Percentiles rank a stretch among this genome's conserved stretches.
These are phyloP conservation scores for Phytophthora pisi DNA, from an alignment of 352 stramenopile species.

Conservation along the genomic window DNA sequence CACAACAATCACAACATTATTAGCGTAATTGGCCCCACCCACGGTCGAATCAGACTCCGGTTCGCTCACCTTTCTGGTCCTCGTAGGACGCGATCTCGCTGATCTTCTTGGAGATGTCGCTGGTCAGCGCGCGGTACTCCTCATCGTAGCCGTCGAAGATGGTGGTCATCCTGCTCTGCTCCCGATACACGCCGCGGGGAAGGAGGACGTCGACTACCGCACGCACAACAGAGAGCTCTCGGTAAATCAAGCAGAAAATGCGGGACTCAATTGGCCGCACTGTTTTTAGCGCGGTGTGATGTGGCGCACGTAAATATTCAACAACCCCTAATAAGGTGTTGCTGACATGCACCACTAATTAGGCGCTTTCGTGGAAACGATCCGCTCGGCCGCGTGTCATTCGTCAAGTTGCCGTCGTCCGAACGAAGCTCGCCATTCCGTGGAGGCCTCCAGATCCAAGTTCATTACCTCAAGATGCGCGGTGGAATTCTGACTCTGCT, in stretches of 20 bases:
- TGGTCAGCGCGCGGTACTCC: constrained; percentile 83
- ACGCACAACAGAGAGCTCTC: background rate
- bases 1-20: constrained; percentile 3
- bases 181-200: background rate
- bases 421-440: background rate
- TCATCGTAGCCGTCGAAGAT: constrained; percentile 92
- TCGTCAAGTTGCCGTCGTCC: constrained; percentile 29
- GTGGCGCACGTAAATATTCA: constrained; percentile 12
- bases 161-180: constrained; percentile 68
- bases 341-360: constrained; percentile 1
- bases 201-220: constrained; percentile 1
- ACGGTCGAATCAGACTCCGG: background rate
- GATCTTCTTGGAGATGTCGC: constrained; percentile 90
- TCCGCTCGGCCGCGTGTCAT: constrained; percentile 20
- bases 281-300: constrained; percentile 23
- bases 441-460: background rate
- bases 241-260: constrained; percentile 32
- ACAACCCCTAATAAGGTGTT: constrained; percentile 4
- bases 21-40: background rate
- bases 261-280: constrained; percentile 12
- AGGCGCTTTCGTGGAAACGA: constrained; percentile 13
- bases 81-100: constrained; percentile 89
- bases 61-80: constrained; percentile 65
- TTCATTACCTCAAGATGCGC: constrained; percentile 42
- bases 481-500: constrained; percentile 50